A percentile compares a stretch with the other conserved stretches of the same genome.
These are phyloP conservation scores for Fraxinus latifolia DNA, from an alignment of 305 asterid species.

Conservation along the genomic window DNA sequence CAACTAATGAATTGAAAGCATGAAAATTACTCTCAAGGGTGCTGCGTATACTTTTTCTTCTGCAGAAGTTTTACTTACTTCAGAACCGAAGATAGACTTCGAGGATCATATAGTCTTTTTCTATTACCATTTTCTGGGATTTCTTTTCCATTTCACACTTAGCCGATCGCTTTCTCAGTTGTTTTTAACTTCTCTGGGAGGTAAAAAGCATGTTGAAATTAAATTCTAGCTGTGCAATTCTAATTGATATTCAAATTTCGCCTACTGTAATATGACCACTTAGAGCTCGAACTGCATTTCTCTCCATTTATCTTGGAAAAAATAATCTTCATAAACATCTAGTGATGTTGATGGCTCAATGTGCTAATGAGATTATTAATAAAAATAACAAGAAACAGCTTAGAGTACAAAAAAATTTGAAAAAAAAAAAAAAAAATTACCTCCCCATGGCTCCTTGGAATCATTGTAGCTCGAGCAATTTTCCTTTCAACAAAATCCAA, in stretches of 20 bases:
- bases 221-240: not conserved
- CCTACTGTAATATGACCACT: not conserved
- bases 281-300: not conserved
- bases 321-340: not conserved
- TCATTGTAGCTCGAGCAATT: conserved; percentile 66
- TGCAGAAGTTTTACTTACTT: not conserved
- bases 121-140: not conserved
- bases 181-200: not conserved
- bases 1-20: not conserved
- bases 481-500: conserved; percentile 59
- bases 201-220: not conserved
- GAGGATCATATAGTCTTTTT: not conserved
- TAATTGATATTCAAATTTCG: not conserved
- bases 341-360: not conserved
- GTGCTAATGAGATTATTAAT: not conserved
- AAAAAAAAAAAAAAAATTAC: conserved; percentile 31
- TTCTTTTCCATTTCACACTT: not conserved
- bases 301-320: not conserved
- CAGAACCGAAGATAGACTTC: not conserved
- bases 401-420: not conserved
- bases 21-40: not conserved
- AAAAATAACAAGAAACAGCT: not conserved
- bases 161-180: not conserved
- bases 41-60: not conserved
- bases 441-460: conserved; percentile 76